Evolutionary conservation across 306 rosid species (phyloP), one percentile per base, ranked within the genome.

Genomic region (Astragalus glycyphyllos): DNA sequence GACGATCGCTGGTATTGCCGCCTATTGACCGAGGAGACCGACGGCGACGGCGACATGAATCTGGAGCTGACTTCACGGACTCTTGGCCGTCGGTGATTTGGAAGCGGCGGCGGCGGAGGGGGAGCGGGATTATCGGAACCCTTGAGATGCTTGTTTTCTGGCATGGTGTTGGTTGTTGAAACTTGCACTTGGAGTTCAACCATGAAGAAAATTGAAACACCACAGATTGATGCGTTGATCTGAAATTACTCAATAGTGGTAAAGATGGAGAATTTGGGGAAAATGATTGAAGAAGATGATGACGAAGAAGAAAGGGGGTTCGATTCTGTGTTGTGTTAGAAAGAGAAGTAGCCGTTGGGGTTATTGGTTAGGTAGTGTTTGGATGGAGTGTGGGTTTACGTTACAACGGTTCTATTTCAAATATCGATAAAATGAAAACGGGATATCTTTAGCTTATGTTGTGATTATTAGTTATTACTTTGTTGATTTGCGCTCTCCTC

Each of bases 21-120:
- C 37, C 86, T 77, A 31, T 72, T 74, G 3, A 53, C 54, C 3
- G 85, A 68, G 31, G 85, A 68, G 11, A 76, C 74, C 31, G 70
- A 17, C 3, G 93, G 90, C 1, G 96, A 82, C 3, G 93, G 90
- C 1, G 96, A 82, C 97, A 92, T 92, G 86, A 89, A 92, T 34
- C 96, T 56, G 29, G 97, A 92, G 81, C 93, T 92, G 48, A 92
- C 97, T 79, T 92, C 97, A 53, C 96, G 83, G 34, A 89, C 96
- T 79, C 91, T 84, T 3, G 96, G 93, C 23, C 96, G 87, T 9
- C 97, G 91, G 3, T 70, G 72, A 40, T 78, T 60, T 0, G 84
- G 71, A 0, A 84, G 73, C 6, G 86, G 86, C 1, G 79, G 89
- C 0, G 84, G 89, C 6, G 76, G 85, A 1, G 83, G 89, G 2